phyloP scores from a whole-genome alignment of 2,329 filamentous ascomycete genomes.

The Clonostachys rosea region DNA sequence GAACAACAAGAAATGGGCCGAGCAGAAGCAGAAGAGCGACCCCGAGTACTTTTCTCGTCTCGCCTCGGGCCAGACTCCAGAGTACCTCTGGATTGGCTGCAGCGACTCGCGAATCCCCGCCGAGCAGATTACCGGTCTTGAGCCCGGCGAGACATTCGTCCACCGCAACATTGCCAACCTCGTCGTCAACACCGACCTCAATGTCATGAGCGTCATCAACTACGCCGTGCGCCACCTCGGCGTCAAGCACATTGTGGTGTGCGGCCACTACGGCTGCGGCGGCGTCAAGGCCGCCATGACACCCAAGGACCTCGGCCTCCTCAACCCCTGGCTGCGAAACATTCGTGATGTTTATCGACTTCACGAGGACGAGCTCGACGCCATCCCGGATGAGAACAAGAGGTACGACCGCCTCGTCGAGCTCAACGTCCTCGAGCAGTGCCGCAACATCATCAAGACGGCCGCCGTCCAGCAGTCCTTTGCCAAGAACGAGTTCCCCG shows the following conservation, averaged over 20 bases:
- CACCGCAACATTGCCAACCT: constrained; percentile 95
- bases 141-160: constrained; percentile 89
- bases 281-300: constrained; percentile 73
- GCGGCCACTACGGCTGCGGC: constrained; percentile 75
- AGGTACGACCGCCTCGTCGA: constrained; percentile 72
- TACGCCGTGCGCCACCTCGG: constrained; percentile 79
- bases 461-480: constrained; percentile 72
- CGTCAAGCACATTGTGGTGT: constrained; percentile 77
- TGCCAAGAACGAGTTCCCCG: constrained; percentile 56
- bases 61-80: constrained; percentile 59
- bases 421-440: constrained; percentile 76
- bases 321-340: constrained; percentile 72
- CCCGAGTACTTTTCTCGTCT: constrained; percentile 63
- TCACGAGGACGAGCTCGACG: constrained; percentile 65
- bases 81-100: constrained; percentile 87
- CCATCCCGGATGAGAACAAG: constrained; percentile 51
- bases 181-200: constrained; percentile 74
- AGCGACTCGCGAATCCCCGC: constrained; percentile 89
- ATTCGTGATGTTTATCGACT: constrained; percentile 71
- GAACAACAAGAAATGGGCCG: constrained; percentile 64
- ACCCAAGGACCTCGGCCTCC: constrained; percentile 62
- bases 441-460: constrained; percentile 76
- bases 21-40: constrained; percentile 51
- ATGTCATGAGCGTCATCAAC: constrained; percentile 76
- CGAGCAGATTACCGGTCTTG: constrained; percentile 76